Evolutionary conservation across 352 stramenopile species (phyloP).

Genomic region (Elongisporangium prolatum): DNA sequence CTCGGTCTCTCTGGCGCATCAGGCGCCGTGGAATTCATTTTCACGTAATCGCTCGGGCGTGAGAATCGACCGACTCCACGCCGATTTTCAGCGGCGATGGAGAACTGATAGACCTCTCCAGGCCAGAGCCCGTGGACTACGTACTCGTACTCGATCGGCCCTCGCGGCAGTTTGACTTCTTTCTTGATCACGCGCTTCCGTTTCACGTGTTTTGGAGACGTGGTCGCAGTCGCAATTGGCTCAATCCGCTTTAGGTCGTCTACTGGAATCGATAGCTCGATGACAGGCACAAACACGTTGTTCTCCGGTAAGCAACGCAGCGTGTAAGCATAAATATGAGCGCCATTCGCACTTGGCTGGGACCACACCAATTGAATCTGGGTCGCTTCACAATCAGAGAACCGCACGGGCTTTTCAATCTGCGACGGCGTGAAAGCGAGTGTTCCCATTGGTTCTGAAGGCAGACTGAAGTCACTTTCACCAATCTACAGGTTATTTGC

Average conservation of each 20-base stretch:
- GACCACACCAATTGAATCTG: constrained; percentile 48
- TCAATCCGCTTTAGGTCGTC: constrained; percentile 16
- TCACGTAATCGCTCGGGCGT: constrained; percentile 62
- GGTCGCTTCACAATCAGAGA: constrained; percentile 24
- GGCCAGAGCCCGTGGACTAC: constrained; percentile 40
- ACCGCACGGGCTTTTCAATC: constrained; percentile 33
- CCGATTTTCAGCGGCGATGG: constrained; percentile 59
- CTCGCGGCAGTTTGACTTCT: background rate
- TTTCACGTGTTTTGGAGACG: too few relatives aligned
- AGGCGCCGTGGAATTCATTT: constrained; percentile 55
- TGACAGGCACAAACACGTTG: constrained; percentile 22
- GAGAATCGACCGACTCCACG: constrained; percentile 61
- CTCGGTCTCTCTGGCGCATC: constrained; percentile 37
- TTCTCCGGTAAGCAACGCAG: constrained; percentile 63
- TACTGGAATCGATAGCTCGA: constrained; percentile 25
- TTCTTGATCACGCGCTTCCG: constrained; percentile 6
- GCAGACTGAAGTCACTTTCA: constrained; percentile 34
- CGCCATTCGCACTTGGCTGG: constrained; percentile 49
- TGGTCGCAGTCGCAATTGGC: too few relatives aligned
- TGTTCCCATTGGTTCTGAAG: constrained; percentile 41
- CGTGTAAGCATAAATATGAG: constrained; percentile 40
- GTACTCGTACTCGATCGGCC: constrained; percentile 19
- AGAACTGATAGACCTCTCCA: constrained; percentile 75
- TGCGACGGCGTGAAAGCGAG: constrained; percentile 56
- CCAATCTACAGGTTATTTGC: too few relatives aligned